These are phyloP conservation scores for Botrytis medusae DNA, from an alignment of 2,329 filamentous ascomycete genomes.

Conservation along the genomic window DNA sequence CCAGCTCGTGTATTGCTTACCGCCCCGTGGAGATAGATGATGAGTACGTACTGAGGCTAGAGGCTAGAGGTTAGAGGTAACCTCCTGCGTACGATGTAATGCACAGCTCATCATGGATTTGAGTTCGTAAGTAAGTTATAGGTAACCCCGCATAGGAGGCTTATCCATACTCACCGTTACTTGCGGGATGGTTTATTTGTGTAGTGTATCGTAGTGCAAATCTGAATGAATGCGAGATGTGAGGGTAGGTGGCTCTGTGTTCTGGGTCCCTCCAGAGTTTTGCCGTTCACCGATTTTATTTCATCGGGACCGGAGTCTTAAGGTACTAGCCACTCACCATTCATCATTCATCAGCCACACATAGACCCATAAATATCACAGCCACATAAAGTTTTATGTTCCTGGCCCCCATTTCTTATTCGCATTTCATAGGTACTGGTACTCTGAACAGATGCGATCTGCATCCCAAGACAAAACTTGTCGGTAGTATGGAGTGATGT, in stretches of 20 bases:
- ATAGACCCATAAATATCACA: not conserved
- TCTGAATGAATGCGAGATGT: not conserved
- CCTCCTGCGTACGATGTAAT: not conserved
- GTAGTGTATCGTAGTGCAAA: not conserved
- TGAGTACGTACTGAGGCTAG: not conserved
- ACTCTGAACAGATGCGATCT: not conserved
- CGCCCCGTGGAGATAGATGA: not conserved
- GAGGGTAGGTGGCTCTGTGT: not conserved
- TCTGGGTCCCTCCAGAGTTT: not conserved
- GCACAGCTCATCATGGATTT: not conserved
- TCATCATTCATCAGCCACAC: not conserved
- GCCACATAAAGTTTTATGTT: not conserved
- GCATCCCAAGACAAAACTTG: not conserved
- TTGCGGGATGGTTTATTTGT: not conserved
- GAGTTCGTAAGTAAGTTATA: not conserved
- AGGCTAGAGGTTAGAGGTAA: not conserved
- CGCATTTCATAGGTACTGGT: not conserved
- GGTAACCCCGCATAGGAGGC: not conserved
- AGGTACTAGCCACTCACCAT: not conserved
- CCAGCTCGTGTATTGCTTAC: not conserved
- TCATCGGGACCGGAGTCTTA: not conserved
- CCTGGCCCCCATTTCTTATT: not conserved
- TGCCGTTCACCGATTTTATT: not conserved
- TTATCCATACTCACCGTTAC: not conserved
- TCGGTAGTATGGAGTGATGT: not conserved